These are phyloP conservation scores for Podila verticillata DNA, from an alignment of 192 early-diverging fungal genomes.

Conservation along the genomic window DNA sequence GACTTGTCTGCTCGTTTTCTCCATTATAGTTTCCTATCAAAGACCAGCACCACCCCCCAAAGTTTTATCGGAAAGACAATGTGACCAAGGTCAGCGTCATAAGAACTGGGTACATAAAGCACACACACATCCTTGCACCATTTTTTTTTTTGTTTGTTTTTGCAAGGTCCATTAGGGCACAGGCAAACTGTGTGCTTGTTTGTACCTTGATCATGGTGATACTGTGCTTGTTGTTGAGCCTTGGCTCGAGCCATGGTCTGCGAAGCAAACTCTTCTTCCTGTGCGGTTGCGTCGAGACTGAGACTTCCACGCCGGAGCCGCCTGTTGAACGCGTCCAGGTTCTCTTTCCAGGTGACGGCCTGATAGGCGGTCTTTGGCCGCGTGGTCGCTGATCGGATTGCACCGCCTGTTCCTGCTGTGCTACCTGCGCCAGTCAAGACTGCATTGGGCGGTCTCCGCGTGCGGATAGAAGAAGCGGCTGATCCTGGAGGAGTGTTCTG, in stretches of 20 bases:
- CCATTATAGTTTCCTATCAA: not conserved
- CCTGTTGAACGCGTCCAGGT: constrained; percentile 45
- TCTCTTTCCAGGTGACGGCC: constrained; percentile 48
- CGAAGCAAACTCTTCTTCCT: constrained; percentile 22
- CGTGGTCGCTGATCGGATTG: constrained; percentile 5
- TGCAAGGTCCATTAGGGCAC: no score
- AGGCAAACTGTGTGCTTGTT: no score
- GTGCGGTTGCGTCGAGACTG: constrained; percentile 24
- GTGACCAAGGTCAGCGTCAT: no score
- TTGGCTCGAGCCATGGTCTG: constrained; percentile 9
- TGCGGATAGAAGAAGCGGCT: not conserved
- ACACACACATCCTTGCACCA: no score
- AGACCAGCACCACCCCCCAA: no score
- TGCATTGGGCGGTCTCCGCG: not conserved
- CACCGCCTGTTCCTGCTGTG: not conserved
- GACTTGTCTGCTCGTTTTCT: not conserved
- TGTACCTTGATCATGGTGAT: not conserved
- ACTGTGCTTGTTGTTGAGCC: constrained; percentile 13
- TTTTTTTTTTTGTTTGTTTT: no score
- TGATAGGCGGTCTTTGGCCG: constrained; percentile 41
- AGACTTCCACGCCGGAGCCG: constrained; percentile 44
- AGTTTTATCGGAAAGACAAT: no score
- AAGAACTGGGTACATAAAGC: no score
- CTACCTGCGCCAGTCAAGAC: not conserved
- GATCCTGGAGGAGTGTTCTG: not conserved